Conservation (phyloP, 2,329 filamentous ascomycete genomes). For the Calonectria pteridis region DNA sequence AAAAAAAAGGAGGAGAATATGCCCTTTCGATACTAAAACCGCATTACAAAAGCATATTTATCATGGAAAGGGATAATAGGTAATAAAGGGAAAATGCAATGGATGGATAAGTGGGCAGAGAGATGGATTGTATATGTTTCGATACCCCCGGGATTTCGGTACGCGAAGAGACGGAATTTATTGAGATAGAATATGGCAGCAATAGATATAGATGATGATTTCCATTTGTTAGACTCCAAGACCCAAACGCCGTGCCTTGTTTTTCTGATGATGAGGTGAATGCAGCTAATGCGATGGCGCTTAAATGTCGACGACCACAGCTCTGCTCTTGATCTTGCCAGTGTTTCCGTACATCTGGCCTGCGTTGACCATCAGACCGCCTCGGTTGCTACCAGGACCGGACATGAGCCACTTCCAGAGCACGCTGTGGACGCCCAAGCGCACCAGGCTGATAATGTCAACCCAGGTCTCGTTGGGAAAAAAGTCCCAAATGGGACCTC, state of each 20-base stretch:
- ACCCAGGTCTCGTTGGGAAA: conserved; percentile 61
- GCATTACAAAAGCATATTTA: not conserved
- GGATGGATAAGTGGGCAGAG: not conserved
- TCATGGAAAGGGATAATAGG: not conserved
- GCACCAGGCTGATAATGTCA: conserved; percentile 58
- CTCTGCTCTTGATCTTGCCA: conserved; percentile 59
- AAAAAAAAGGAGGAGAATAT: not conserved
- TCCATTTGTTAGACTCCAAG: not conserved
- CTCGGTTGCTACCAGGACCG: conserved; percentile 62
- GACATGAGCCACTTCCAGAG: conserved; percentile 70
- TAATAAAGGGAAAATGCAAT: not conserved
- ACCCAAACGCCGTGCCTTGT: not conserved
- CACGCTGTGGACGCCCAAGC: conserved; percentile 60
- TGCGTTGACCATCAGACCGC: conserved; percentile 68
- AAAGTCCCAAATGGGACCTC: conserved; percentile 60
- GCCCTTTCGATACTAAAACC: not conserved
- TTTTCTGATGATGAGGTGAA: not conserved
- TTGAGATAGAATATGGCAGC: not conserved
- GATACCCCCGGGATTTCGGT: conserved; percentile 10
- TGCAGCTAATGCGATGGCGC: not conserved
- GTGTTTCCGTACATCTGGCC: conserved; percentile 67
- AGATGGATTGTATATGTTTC: conserved; percentile 8
- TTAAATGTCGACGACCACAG: conserved; percentile 52
- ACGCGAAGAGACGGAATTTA: conserved; percentile 2
- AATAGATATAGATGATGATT: conserved; percentile 5